Evolutionary conservation across 768 basidiomycete genomes (phyloP), one percentile per base, ranked within the genome.

Genomic region (Termitomyces sp.): DNA sequence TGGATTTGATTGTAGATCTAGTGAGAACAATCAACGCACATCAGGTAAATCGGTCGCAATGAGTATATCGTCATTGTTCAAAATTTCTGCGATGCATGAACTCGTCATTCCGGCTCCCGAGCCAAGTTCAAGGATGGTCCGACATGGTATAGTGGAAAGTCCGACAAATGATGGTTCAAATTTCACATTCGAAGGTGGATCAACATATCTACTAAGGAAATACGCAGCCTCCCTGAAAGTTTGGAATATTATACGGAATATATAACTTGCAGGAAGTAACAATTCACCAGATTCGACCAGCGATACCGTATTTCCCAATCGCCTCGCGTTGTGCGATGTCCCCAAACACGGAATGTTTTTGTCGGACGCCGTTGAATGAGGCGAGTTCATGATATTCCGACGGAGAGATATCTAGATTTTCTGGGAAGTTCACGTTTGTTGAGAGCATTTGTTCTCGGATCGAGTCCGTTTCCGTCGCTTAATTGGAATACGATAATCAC

Each of bases 31-130:
- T 48, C n/a, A 3, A 47, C 65, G 75, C 57, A 93, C 92, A 61
- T 91, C 88, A 2, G 84, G 84, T 9, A 95, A 81, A 73, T 95
- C 94, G 8, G 92, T 94, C 8, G 80, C 78, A 20, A 90, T 76
- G 37, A 79, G 57, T 3, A 75, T 65, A 50, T 85, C 83, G 15
- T 83, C 65, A 6, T 79, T 70, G 11, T 74, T 58, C 1, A 80
- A 65, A 18, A 66, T 31, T 9, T 61, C 52, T 31, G 77, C 70
- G n/a, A 81, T 67, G 39, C 66, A 64, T 34, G 75, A 75, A 2
- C 78, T 82, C 12, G 89, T 83, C 54, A 87, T 73, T 22, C 92
- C 86, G 20, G 85, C 81, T 2, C 94, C 92, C 12, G 91, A 88
- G 12, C 93, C 93, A 5, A 95, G 79, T 71, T 95, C 93, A 54